A percentile compares a stretch with the other conserved stretches of the same genome.
These are phyloP conservation scores for Inonotus hispidus DNA, from an alignment of 1,284 basidiomycete genomes.

Conservation along the genomic window DNA sequence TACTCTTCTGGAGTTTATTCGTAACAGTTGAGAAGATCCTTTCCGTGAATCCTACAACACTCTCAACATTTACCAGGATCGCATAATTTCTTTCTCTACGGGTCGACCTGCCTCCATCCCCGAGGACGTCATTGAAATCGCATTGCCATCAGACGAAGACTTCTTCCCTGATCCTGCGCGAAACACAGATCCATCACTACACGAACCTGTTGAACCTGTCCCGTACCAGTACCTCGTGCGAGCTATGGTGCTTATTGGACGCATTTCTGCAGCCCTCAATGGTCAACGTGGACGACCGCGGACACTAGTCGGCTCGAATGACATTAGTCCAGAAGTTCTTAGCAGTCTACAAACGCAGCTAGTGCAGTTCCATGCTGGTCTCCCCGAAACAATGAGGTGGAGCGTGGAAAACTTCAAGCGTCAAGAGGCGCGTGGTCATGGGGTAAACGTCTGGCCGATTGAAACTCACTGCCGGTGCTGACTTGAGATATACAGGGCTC, in stretches of 20 bases:
- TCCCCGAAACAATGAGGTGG: constrained; percentile 35
- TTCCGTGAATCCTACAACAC: not conserved
- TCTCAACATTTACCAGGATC: constrained; percentile 24
- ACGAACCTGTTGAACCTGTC: constrained; percentile 29
- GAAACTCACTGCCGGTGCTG: not conserved
- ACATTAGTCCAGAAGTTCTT: constrained; percentile 26
- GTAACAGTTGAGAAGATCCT: constrained; percentile 24
- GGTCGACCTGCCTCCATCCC: constrained; percentile 31
- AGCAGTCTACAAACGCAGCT: constrained; percentile 33
- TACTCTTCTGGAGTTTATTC: constrained; percentile 36
- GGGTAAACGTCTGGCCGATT: constrained; percentile 23
- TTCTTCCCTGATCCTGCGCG: constrained; percentile 33
- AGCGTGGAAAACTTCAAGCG: constrained; percentile 35
- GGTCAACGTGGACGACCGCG: constrained; percentile 32
- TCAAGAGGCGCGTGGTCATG: constrained; percentile 32
- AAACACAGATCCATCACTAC: constrained; percentile 22
- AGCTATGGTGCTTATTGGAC: constrained; percentile 37
- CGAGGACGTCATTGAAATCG: constrained; percentile 38
- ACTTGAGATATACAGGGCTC: constrained; percentile 12
- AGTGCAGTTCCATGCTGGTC: constrained; percentile 32
- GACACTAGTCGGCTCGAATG: constrained; percentile 30
- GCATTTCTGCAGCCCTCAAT: constrained; percentile 34
- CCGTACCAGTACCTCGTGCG: constrained; percentile 35
- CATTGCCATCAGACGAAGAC: constrained; percentile 34
- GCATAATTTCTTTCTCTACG: constrained; percentile 34